Evolutionary conservation across 495 filamentous ascomycete genomes (phyloP).

Genomic region (Wilcoxina mikolae): DNA sequence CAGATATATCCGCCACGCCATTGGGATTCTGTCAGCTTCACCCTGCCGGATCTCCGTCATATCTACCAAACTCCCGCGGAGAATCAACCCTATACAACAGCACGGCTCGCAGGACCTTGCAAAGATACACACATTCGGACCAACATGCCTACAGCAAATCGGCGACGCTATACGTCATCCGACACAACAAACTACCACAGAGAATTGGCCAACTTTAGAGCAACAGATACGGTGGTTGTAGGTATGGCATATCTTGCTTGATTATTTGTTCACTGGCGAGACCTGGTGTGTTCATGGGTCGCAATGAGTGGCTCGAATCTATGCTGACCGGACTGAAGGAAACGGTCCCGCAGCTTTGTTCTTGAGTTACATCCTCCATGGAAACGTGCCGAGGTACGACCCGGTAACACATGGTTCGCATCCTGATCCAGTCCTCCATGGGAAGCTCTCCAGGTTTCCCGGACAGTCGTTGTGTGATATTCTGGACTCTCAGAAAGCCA

Average conservation of each 20-base stretch:
- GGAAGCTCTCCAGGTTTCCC: constrained; percentile 36
- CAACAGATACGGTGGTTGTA: constrained; percentile 23
- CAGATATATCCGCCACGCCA: no score
- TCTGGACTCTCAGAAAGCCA: constrained; percentile 16
- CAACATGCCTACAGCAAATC: constrained; percentile 5
- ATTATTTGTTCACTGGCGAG: no score
- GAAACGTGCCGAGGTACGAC: constrained; percentile 46
- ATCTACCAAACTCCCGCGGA: no score
- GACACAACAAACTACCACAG: constrained; percentile 8
- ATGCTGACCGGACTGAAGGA: constrained; percentile 28
- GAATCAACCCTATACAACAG: no score
- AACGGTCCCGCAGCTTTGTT: constrained; percentile 55
- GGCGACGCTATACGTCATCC: constrained; percentile 22
- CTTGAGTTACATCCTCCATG: constrained; percentile 53
- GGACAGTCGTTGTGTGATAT: constrained; percentile 36
- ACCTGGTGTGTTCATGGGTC: no score
- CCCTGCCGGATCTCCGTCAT: no score
- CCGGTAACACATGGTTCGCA: constrained; percentile 37
- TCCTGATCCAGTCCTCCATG: constrained; percentile 45
- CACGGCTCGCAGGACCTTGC: no score
- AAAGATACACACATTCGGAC: no score
- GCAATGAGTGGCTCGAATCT: no score
- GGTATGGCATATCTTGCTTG: no score
- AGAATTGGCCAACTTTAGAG: constrained; percentile 15
- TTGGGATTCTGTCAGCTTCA: no score